Evolutionary conservation across 345 rosid genomes (phyloP).

Genomic region (Cardamine chenopodiifolia): DNA sequence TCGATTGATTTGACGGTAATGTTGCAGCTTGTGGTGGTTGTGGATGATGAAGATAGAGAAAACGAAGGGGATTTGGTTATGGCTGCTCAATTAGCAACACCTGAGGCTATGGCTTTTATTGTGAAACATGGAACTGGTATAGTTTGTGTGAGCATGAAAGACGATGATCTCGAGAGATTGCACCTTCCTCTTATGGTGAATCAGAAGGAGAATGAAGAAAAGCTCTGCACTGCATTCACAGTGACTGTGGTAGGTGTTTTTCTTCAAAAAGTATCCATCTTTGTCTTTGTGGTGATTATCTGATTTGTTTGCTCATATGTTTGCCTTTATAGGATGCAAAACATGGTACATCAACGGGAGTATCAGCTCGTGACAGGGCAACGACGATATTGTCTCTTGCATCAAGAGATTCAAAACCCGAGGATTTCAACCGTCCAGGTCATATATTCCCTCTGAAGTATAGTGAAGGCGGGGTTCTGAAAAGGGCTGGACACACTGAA

Average conservation of each 20-base stretch:
- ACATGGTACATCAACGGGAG: slow-evolving; percentile 89
- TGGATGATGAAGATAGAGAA: slow-evolving; percentile 94
- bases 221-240: slow-evolving; percentile 84
- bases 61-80: slow-evolving; percentile 91
- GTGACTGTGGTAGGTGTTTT: slow-evolving; percentile 79
- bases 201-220: slow-evolving; percentile 81
- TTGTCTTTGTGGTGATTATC: background rate
- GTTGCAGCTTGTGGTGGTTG: slow-evolving; percentile 84
- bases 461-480: slow-evolving; percentile 85
- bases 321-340: slow-evolving; percentile 71
- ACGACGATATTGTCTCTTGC: slow-evolving; percentile 76
- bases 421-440: slow-evolving; percentile 87
- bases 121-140: slow-evolving; percentile 94
- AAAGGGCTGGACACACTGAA: slow-evolving; percentile 96
- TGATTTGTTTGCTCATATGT: background rate
- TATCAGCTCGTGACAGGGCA: slow-evolving; percentile 87
- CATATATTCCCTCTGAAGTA: slow-evolving; percentile 84
- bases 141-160: slow-evolving; percentile 87
- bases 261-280: slow-evolving; percentile 1
- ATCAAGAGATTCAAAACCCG: slow-evolving; percentile 77
- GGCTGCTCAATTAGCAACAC: slow-evolving; percentile 85
- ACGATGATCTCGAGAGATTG: slow-evolving; percentile 75
- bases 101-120: slow-evolving; percentile 94
- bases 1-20: slow-evolving; percentile 15
- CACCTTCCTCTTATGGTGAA: slow-evolving; percentile 85